phyloP scores from a whole-genome alignment of 2,329 filamentous ascomycete species.

The Penicillium brasilianum region DNA sequence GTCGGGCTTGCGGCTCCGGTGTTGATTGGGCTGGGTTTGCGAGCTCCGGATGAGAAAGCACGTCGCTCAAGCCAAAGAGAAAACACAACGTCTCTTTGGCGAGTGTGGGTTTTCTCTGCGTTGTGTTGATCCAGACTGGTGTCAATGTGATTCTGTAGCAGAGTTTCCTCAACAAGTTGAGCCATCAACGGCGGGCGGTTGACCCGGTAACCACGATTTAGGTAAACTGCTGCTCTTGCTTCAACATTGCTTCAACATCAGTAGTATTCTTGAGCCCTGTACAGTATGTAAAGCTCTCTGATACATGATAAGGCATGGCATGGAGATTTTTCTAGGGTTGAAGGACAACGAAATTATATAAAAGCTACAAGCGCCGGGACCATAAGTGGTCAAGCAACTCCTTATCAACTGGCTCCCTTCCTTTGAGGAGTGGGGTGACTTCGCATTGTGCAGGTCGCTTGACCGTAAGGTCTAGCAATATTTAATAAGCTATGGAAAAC shows the following conservation, averaged over 20 bases:
- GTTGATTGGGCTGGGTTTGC: neutral
- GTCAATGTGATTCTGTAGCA: neutral
- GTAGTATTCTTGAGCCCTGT: neutral
- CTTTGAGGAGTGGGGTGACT: too few species aligned
- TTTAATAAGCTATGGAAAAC: too few species aligned
- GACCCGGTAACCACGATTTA: slow-evolving; percentile 20
- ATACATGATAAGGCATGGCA: neutral
- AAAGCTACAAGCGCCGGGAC: too few species aligned
- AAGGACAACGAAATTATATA: neutral
- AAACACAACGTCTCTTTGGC: neutral
- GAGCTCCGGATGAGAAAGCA: neutral
- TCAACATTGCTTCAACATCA: neutral
- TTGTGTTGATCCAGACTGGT: neutral
- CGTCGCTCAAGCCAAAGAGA: neutral
- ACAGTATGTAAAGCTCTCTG: neutral
- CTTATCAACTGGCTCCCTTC: too few species aligned
- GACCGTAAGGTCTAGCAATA: too few species aligned
- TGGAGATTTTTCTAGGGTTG: neutral
- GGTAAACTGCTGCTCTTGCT: neutral
- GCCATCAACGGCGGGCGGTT: slow-evolving; percentile 16
- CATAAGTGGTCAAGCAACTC: too few species aligned
- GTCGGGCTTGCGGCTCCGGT: neutral
- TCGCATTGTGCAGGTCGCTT: too few species aligned
- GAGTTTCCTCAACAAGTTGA: slow-evolving; percentile 7
- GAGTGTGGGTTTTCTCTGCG: neutral